Conservation (phyloP, 371 early-diverging fungal species). For the Chytridium lagenaria region DNA sequence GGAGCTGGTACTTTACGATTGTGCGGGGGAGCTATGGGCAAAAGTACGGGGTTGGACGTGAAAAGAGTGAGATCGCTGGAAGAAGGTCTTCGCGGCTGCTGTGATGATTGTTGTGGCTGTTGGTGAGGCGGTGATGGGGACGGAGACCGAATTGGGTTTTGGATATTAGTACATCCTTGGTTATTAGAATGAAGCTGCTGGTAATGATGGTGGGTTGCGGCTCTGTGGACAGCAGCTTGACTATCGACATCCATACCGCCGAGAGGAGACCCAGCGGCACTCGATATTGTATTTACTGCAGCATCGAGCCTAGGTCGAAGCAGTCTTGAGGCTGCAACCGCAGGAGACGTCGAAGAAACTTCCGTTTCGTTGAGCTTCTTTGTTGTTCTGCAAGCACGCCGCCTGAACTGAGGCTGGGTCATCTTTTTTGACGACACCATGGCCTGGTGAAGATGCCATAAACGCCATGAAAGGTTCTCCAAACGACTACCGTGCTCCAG, state of each 20-base stretch:
- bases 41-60: background rate
- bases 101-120: too few relatives aligned
- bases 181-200: background rate
- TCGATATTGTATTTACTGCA: too few relatives aligned
- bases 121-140: too few relatives aligned
- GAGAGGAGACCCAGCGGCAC: too few relatives aligned
- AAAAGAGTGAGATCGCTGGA: background rate
- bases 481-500: slow-evolving; percentile 83
- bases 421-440: slow-evolving; percentile 51
- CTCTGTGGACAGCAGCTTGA: background rate
- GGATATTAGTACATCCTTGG: background rate
- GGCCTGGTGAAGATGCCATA: slow-evolving; percentile 82
- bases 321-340: background rate
- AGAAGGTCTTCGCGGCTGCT: background rate
- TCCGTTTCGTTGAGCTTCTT: slow-evolving; percentile 19
- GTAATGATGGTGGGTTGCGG: background rate
- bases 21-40: too few relatives aligned
- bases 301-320: too few relatives aligned
- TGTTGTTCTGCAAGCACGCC: slow-evolving; percentile 22
- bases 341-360: background rate
- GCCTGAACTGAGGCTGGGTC: slow-evolving; percentile 21
- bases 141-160: too few relatives aligned
- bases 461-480: slow-evolving; percentile 86
- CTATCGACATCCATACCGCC: background rate
- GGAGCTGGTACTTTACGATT: too few relatives aligned